Evolutionary conservation across 345 rosid genomes (phyloP).

Genomic region (Bruguiera gymnorhiza): DNA sequence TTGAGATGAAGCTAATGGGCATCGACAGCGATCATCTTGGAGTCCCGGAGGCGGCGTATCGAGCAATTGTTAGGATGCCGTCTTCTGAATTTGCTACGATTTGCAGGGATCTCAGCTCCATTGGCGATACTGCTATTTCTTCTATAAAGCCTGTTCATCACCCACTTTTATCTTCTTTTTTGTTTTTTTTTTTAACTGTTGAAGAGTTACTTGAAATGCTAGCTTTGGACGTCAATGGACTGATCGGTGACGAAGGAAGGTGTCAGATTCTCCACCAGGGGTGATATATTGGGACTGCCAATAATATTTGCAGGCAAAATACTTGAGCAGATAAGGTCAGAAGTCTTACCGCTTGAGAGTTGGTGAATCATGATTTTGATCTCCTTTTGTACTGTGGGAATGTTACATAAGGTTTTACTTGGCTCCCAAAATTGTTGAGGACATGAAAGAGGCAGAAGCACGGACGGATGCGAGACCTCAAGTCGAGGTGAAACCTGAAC

Average conservation of each 20-base stretch:
- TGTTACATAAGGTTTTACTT: slow-evolving; percentile 68
- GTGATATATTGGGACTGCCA: slow-evolving; percentile 95
- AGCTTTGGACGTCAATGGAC: neutral
- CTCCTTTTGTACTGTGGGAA: too few species aligned
- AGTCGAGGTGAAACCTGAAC: too few species aligned
- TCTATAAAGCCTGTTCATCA: neutral
- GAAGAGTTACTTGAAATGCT: neutral
- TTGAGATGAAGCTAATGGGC: slow-evolving; percentile 98
- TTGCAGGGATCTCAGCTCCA: slow-evolving; percentile 78
- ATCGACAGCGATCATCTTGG: slow-evolving; percentile 96
- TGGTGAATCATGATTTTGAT: too few species aligned
- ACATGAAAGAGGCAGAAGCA: slow-evolving; percentile 50
- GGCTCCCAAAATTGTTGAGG: slow-evolving; percentile 94
- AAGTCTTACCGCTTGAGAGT: neutral
- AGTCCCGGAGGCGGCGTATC: slow-evolving; percentile 92
- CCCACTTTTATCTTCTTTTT: too few species aligned
- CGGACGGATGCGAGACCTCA: too few species aligned
- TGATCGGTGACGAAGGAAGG: slow-evolving; percentile 79
- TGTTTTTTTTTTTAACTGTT: too few species aligned
- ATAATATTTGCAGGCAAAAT: slow-evolving; percentile 87
- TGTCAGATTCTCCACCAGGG: slow-evolving; percentile 88
- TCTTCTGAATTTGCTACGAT: slow-evolving; percentile 86
- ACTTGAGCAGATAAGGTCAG: slow-evolving; percentile 81
- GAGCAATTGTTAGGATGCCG: slow-evolving; percentile 92
- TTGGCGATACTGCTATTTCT: slow-evolving; percentile 86